These are phyloP conservation scores for Aaosphaeria arxii DNA, from an alignment of 2,329 filamentous ascomycete genomes.

Conservation along the genomic window DNA sequence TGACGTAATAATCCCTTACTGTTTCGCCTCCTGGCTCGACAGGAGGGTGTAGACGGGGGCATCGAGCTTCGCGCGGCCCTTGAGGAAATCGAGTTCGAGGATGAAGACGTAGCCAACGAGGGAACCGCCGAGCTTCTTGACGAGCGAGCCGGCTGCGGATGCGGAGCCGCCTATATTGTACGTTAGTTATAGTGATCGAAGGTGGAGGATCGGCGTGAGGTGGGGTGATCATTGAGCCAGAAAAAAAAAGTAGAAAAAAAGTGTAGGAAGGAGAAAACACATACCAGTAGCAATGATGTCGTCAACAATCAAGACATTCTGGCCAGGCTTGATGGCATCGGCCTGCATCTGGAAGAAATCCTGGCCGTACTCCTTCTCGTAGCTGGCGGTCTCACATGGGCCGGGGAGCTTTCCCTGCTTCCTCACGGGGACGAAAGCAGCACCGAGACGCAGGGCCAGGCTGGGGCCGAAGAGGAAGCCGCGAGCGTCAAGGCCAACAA, in stretches of 20 bases:
- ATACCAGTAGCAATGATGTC: conserved; percentile 97
- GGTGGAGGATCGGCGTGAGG: not conserved
- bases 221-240: not conserved
- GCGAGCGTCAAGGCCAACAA: conserved; percentile 89
- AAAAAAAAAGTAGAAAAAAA: not conserved
- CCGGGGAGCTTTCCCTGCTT: conserved; percentile 97
- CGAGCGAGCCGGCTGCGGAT: conserved; percentile 79
- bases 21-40: conserved; percentile 53
- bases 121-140: conserved; percentile 80
- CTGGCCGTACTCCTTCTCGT: conserved; percentile 92
- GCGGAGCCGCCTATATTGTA: conserved; percentile 77
- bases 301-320: conserved; percentile 90
- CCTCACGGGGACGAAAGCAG: conserved; percentile 86
- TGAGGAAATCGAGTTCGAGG: conserved; percentile 89
- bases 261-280: conserved; percentile 26
- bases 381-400: conserved; percentile 77
- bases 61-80: conserved; percentile 85
- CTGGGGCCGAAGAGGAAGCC: conserved; percentile 94
- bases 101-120: conserved; percentile 91
- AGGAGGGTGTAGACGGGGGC: conserved; percentile 82
- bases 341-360: conserved; percentile 96
- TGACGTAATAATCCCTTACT: not conserved
- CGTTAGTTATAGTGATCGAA: not conserved
- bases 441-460: conserved; percentile 77
- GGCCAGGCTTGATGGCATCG: conserved; percentile 77